A percentile compares a stretch with the other conserved stretches of the same genome.
Conservation (phyloP, 2,329 filamentous ascomycete species). For the Cladosporium austrohemisphaericum region DNA sequence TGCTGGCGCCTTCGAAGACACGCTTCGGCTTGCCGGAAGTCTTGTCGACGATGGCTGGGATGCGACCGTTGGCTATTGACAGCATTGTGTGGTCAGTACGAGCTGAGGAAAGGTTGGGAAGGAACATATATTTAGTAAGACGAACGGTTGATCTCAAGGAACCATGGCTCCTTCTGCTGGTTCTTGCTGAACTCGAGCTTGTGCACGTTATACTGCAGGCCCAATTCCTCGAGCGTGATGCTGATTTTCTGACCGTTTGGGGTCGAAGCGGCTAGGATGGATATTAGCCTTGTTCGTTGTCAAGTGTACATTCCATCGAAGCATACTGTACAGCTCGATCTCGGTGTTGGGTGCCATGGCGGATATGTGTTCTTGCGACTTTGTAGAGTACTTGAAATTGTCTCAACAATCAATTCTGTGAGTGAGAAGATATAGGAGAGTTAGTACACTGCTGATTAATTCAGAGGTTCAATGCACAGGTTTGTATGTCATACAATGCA, state of each 20-base stretch:
- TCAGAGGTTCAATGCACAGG: no score
- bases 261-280: background rate
- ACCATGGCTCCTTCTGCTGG: slow-evolving; percentile 76
- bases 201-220: slow-evolving; percentile 68
- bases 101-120: no score
- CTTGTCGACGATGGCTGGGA: slow-evolving; percentile 77
- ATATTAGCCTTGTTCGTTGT: background rate
- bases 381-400: background rate
- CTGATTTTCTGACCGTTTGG: slow-evolving; percentile 47
- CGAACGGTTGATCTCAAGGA: slow-evolving; percentile 71
- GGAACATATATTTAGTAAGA: no score
- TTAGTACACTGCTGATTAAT: background rate
- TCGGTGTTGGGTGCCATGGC: slow-evolving; percentile 8
- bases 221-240: slow-evolving; percentile 77
- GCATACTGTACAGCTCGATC: background rate
- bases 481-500: no score
- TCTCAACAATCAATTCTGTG: background rate
- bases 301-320: background rate
- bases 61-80: slow-evolving; percentile 75
- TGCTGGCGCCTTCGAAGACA: slow-evolving; percentile 52
- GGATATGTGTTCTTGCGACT: no score
- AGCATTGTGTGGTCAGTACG: no score
- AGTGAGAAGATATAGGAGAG: background rate
- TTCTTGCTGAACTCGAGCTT: slow-evolving; percentile 67
- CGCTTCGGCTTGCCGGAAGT: slow-evolving; percentile 62